Base-by-base conservation (phyloP, 352 stramenopile species). In the Aphanomyces invadans region DNA sequence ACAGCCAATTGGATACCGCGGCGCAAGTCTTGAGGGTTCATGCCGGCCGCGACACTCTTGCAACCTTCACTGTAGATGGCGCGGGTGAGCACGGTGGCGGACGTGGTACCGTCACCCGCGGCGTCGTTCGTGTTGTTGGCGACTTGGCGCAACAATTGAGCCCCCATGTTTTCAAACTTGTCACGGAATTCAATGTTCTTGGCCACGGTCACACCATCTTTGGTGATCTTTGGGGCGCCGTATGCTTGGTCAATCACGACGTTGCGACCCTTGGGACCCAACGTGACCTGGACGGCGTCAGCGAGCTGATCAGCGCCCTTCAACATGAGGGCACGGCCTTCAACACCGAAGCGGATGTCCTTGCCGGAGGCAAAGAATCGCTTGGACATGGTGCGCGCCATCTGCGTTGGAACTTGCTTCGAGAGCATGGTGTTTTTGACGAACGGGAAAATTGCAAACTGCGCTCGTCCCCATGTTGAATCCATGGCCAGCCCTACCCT, bases 181-280 rank as follows among this genome's bases (percentile, higher is more conserved):
- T 99, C 92, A 73, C 97, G 95, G 73, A 99, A 98, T 72, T 98
- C 96, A 73, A 98, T 98, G 68, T 90, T 83, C 79, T 98, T 98
- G 55, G 96, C 96, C 32, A 99, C 95, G 19, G 96, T 98, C 12
- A 99, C 96, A 76, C 96, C 96, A 79, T 99, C 96, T 81, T 99
- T 99, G 65, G 95, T 98, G 76, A 99, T 98, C 81, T 98, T 98
- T 23, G 96, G 95, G 36, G 95, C 77, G 48, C 96, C 96, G 73
- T 97, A 99, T 32, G 95, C 92, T 85, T 99, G 97, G 69, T 98
- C 96, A 72, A 99, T 98, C 59, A 99, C 97, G 36, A 98, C 97
- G 83, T 99, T 99, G 69, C 97, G 95, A 74, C 97, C 97, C 83
- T 99, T 99, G 33, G 97, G 97, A 59, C 97, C 97, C 72, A 99